Base-by-base conservation (phyloP, 2,329 filamentous ascomycete genomes). In the Fusarium chlamydosporum region DNA sequence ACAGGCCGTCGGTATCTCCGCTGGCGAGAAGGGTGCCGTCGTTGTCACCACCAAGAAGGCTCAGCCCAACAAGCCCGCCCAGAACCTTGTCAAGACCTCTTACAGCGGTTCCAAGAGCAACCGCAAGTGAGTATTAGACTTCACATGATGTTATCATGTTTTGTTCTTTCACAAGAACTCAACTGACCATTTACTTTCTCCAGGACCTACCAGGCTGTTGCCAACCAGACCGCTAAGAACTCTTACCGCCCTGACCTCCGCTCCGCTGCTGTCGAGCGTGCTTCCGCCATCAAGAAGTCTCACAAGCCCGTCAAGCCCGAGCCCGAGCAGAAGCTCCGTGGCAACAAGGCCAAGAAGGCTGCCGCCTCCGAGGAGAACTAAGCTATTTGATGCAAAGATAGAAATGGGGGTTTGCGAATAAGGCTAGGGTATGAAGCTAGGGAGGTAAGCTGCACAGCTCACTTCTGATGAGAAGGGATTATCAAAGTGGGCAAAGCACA, bases 131-230 rank as follows among this genome's bases (percentile, higher is more conserved):
- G 79, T 79, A 56, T 23, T 40, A 11, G 26, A 34, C 12, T 20
- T 23, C 18, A 33, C 16, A 37, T 15, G 8, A 26, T 18, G n/a
- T 26, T n/a, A 38, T 35, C 26, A 16, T 38, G 13, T 18, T 26
- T 31, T 27, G 23, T 38, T 50, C 31, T 50, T 27, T 23, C 18
- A 51, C 37, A 42, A n/a, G 47, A 53, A 56, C 23, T 33, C 33
- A 31, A 42, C 70, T 75, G 59, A 73, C 61, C 16, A 9, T 31
- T 18, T 57, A 74, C 65, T 64, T 76, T 72, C 29, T 53, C 34
- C 72, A 96, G 93, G 88, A 91, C 92, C 84, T 98, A 94, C 90
- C 92, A 92, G 86, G 87, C 88, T 77, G 89, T 98, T 80, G 94
- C 94, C 84, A 91, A 89, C 86, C 85, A 86, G 81, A 89, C 90